These are phyloP conservation scores for Eruca vesicaria DNA, from an alignment of 441 rosid genomes.

Conservation along the genomic window DNA sequence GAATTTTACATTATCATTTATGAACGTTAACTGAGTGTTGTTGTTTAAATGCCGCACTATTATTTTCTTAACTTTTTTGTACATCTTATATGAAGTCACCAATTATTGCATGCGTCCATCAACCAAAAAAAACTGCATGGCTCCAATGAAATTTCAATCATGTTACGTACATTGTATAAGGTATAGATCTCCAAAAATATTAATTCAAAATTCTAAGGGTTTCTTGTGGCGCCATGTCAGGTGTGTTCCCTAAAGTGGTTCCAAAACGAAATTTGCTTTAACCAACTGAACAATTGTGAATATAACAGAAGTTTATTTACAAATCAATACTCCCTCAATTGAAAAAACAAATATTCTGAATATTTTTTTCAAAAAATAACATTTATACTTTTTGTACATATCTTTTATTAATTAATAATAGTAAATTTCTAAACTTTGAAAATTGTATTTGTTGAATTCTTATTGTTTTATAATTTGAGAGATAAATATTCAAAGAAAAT, in stretches of 20 bases:
- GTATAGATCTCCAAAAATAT: constrained; percentile 10
- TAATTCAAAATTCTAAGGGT: background rate
- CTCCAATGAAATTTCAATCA: constrained; percentile 12
- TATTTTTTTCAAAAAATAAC: background rate
- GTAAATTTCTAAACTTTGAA: background rate
- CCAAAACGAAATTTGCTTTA: background rate
- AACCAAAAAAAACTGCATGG: constrained; percentile 8
- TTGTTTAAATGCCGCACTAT: background rate
- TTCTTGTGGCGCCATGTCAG: constrained; percentile 13
- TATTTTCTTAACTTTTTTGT: background rate
- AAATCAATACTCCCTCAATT: background rate
- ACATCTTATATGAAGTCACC: background rate
- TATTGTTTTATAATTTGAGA: background rate
- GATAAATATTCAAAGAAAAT: background rate
- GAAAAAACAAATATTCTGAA: background rate
- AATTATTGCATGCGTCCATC: constrained; percentile 15
- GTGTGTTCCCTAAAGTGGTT: constrained; percentile 17
- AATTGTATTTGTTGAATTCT: background rate
- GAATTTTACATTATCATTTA: background rate
- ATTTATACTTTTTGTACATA: background rate
- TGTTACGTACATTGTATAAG: constrained; percentile 9
- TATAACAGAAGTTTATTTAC: background rate
- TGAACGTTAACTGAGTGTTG: background rate
- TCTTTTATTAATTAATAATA: background rate
- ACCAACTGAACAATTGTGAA: constrained; percentile 5